Evolutionary conservation across 73 alveolate species (phyloP), one percentile per base, ranked within the genome.

Genomic region (Durusdinium trenchii): DNA sequence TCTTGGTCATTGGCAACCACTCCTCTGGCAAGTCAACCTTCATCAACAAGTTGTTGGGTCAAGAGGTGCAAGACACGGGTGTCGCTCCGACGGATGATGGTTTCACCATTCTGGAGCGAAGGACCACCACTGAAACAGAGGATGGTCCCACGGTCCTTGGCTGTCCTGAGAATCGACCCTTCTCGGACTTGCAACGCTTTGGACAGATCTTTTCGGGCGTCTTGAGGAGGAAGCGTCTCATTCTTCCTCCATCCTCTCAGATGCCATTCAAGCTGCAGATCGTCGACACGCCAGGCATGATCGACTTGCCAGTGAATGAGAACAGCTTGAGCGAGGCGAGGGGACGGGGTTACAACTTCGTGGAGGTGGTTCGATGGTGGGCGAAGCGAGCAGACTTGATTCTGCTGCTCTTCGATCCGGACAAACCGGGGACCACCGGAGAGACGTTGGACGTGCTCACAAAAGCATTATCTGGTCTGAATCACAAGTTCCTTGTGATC

Each of bases 241-340:
- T 54, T 35, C 54, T 94, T 38, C 99, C 99, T 3, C 94, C 73
- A 28, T 42, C 40, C 35, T 76, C 99, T 47, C 91, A 94, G 52
- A 73, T 94, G 83, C 99, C 99, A 6, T 94, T 94, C 83, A 85
- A 85, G 78, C 50, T 94, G 73, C 99, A 94, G 99, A 78, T 94
- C 35, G 99, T 94, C 52, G 99, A 94, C 83, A 73, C 99, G 99
- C 99, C 99, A 3, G 99, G 99, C 18, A 94, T 94, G 99, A 94
- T 94, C 40, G 99, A 94, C 43, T 50, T 94, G 46, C 99, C 99
- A 5, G 99, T 94, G 94, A 94, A 94, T 3, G 98, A 91, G 61
- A 91, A 69, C 36, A 3, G 90, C 45, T 23, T 71, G 98, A 42
- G 54, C 52, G 78, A 18, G 95, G 78, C 87, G 43, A 43, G 52